Evolutionary conservation across 306 rosid genomes (phyloP), one percentile per base, ranked within the genome.

Genomic region (Begonia loranthoides): DNA sequence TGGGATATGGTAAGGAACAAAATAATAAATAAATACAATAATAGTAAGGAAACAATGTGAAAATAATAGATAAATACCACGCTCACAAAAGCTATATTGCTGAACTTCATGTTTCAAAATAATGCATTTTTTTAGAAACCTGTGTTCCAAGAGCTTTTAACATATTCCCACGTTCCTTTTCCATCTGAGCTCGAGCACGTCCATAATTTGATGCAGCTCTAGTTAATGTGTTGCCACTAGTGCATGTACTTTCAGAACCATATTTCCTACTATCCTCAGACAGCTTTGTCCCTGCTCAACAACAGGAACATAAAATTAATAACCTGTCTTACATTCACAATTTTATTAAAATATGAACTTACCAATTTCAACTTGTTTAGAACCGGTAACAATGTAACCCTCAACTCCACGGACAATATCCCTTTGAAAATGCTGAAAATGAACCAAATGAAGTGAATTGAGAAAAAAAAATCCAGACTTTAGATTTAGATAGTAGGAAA

Each of bases 331-430:
- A 1, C 5, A 28, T 28, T 28, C 36, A 28, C 9, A 28, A 28
- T 28, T 28, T 28, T 28, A 28, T 28, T 28, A 28, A 28, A 1
- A 2, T 22, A 57, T 13, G 13, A 52, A 65, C 75, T 61, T 56
- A 76, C 97, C 97, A 57, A 90, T 85, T 78, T 90, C 97, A 56
- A 90, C 86, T 73, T 90, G 94, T 75, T 90, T 90, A 61, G 97
- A 90, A 51, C 97, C 97, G 1, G 92, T 90, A 44, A 90, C 92
- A 68, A 85, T 85, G 74, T 85, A 85, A 57, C 97, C 97, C 72
- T 90, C 97, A 45, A 80, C 94, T 49, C 95, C 95, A 57, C 97
- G 97, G 59, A 90, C 97, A 60, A 90, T 80, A 69, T 85, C 97
- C 66, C 97, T 80, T 80, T 90, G 97, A 74, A 82, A 90, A 65